These are phyloP conservation scores for Xylaria sp. DNA, from an alignment of 2,329 filamentous ascomycete species.

Conservation along the genomic window DNA sequence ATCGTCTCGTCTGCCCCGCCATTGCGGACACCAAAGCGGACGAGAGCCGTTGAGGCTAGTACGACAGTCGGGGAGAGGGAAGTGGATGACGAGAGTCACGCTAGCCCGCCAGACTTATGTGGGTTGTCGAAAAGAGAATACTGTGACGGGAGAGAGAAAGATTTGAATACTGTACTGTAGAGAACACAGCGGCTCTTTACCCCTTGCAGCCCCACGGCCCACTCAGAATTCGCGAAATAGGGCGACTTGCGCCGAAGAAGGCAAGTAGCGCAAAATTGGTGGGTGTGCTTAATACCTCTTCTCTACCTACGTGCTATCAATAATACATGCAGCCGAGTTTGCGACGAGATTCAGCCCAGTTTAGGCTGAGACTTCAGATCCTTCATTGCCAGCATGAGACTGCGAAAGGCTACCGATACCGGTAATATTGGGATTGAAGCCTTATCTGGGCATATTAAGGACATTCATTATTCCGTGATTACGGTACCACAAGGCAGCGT, in stretches of 20 bases:
- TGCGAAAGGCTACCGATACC: background rate
- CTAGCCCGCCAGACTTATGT: slow-evolving; percentile 8
- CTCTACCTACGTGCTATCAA: background rate
- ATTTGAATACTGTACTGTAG: background rate
- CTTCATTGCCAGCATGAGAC: background rate
- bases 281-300: background rate
- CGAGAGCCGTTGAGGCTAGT: slow-evolving; percentile 25
- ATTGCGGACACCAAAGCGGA: slow-evolving; percentile 45
- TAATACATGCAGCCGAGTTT: background rate
- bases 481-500: background rate
- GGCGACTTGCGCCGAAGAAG: background rate
- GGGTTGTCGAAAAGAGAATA: slow-evolving; percentile 20
- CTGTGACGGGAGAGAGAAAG: background rate
- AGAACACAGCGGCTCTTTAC: background rate
- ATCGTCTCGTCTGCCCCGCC: slow-evolving; percentile 42
- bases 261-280: background rate
- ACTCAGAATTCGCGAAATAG: slow-evolving; percentile 1
- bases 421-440: background rate
- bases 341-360: background rate
- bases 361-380: background rate
- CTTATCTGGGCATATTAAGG: background rate
- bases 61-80: background rate
- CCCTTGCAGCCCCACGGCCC: slow-evolving; percentile 6
- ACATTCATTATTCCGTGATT: background rate
- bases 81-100: slow-evolving; percentile 11